phyloP scores from a whole-genome alignment of 2,329 filamentous ascomycete genomes.

The Aspergillus sp. region DNA sequence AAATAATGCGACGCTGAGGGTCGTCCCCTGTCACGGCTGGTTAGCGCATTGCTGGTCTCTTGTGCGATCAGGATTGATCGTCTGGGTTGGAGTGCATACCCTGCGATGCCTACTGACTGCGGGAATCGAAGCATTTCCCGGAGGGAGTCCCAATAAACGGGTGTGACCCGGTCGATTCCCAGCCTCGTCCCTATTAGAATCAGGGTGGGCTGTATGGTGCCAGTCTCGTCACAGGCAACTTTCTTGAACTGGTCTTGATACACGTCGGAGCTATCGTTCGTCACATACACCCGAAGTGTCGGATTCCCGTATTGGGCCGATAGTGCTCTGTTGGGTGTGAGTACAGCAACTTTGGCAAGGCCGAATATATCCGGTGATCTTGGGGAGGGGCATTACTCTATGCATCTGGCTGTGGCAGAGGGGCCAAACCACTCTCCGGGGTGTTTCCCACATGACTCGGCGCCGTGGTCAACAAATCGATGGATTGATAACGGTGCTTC shows the following conservation, averaged over 20 bases:
- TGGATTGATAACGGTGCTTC: constrained; percentile 91
- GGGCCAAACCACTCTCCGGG: constrained; percentile 98
- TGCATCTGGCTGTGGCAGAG: constrained; percentile 91
- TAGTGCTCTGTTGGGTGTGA: constrained; percentile 60
- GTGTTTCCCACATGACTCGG: constrained; percentile 83
- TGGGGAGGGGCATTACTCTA: constrained; percentile 64
- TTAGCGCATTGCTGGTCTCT: constrained; percentile 7
- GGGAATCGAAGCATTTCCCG: constrained; percentile 79
- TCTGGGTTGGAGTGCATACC: constrained; percentile 51
- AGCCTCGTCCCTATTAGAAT: constrained; percentile 85
- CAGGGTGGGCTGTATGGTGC: constrained; percentile 74
- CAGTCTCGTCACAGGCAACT: constrained; percentile 66
- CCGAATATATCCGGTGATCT: not conserved
- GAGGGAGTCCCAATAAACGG: constrained; percentile 92
- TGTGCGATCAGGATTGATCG: not conserved
- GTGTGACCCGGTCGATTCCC: constrained; percentile 90
- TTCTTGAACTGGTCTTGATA: constrained; percentile 86
- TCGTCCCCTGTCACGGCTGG: constrained; percentile 63
- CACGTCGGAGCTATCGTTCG: constrained; percentile 84
- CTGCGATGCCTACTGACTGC: constrained; percentile 94
- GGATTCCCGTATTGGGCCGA: constrained; percentile 62
- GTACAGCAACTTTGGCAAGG: constrained; percentile 4
- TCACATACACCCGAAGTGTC: constrained; percentile 77
- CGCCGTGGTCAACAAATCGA: constrained; percentile 86
- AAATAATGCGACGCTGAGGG: constrained; percentile 87